Percentiles rank a stretch among this genome's conserved stretches.
phyloP scores from a whole-genome alignment of 805 yeast species.

The Naumovozyma baii region DNA sequence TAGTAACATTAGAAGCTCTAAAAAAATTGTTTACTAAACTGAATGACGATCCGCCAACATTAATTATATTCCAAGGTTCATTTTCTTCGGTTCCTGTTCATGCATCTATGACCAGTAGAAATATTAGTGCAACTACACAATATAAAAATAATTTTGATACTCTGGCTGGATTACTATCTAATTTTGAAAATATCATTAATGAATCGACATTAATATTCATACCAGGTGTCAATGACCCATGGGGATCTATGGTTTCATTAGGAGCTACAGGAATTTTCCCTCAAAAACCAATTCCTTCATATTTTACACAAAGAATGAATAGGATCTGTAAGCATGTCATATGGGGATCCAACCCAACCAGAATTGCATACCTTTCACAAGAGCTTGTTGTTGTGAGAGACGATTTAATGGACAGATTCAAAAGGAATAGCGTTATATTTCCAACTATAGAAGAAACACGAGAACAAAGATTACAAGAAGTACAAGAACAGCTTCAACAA shows the following conservation, averaged over 20 bases:
- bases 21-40: slow-evolving; percentile 50
- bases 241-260: slow-evolving; percentile 65
- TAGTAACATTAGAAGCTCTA: slow-evolving; percentile 50
- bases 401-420: slow-evolving; percentile 58
- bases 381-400: slow-evolving; percentile 72
- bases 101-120: slow-evolving; percentile 43
- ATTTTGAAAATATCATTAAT: slow-evolving; percentile 30
- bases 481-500: slow-evolving; percentile 17
- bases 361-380: slow-evolving; percentile 71
- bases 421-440: slow-evolving; percentile 57
- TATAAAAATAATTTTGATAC: slow-evolving; percentile 66
- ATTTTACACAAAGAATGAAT: slow-evolving; percentile 60
- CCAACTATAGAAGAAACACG: slow-evolving; percentile 29
- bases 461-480: slow-evolving; percentile 10
- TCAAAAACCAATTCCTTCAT: slow-evolving; percentile 55
- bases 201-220: slow-evolving; percentile 55
- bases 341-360: slow-evolving; percentile 69
- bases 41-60: slow-evolving; percentile 51
- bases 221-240: slow-evolving; percentile 91
- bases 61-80: slow-evolving; percentile 75
- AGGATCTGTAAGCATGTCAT: slow-evolving; percentile 45
- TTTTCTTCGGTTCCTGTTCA: slow-evolving; percentile 60
- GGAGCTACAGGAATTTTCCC: slow-evolving; percentile 64
- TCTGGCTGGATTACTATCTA: slow-evolving; percentile 54
- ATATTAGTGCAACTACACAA: slow-evolving; percentile 40